phyloP scores from a whole-genome alignment of 495 filamentous ascomycete species.

The Aspergillus steynii region DNA sequence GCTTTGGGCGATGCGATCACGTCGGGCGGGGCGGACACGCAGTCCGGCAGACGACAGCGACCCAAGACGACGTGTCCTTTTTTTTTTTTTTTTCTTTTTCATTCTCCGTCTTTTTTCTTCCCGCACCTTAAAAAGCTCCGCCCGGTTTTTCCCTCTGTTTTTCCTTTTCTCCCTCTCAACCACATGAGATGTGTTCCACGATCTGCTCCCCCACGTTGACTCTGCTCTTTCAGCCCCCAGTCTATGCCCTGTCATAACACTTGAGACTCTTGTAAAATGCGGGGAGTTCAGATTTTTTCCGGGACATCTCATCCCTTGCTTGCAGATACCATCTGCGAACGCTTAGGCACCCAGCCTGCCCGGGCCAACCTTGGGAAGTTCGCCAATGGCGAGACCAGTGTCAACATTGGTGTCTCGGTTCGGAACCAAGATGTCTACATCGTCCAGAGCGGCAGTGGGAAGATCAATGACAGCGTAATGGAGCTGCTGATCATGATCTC shows the following conservation, averaged over 20 bases:
- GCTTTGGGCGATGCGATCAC: too few species aligned
- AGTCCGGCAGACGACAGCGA: not conserved
- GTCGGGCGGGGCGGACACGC: too few species aligned
- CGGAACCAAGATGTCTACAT: constrained; percentile 99
- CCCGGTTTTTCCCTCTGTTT: constrained; percentile 8
- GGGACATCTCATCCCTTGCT: constrained; percentile 69
- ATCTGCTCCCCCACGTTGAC: constrained; percentile 13
- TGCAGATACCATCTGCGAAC: constrained; percentile 70
- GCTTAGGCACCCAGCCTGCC: constrained; percentile 64
- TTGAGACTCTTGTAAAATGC: constrained; percentile 47
- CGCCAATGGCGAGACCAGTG: constrained; percentile 92
- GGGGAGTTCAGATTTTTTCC: constrained; percentile 69
- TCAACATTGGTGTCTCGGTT: constrained; percentile 89
- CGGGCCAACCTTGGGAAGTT: constrained; percentile 69
- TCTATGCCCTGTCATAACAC: constrained; percentile 18
- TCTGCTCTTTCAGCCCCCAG: constrained; percentile 12
- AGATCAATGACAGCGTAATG: constrained; percentile 99
- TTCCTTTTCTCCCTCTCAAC: constrained; percentile 8
- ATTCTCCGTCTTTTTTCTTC: constrained; percentile 8
- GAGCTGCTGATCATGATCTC: constrained; percentile 98
- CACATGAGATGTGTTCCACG: constrained; percentile 18
- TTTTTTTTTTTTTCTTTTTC: constrained; percentile 15
- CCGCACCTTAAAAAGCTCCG: not conserved
- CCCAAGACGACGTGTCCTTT: constrained; percentile 1
- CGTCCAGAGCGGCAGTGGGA: constrained; percentile 92